A percentile compares a stretch with the other conserved stretches of the same genome.
Conservation (phyloP, 1,284 basidiomycete genomes). For the Pseudozyma hubeiensis region DNA sequence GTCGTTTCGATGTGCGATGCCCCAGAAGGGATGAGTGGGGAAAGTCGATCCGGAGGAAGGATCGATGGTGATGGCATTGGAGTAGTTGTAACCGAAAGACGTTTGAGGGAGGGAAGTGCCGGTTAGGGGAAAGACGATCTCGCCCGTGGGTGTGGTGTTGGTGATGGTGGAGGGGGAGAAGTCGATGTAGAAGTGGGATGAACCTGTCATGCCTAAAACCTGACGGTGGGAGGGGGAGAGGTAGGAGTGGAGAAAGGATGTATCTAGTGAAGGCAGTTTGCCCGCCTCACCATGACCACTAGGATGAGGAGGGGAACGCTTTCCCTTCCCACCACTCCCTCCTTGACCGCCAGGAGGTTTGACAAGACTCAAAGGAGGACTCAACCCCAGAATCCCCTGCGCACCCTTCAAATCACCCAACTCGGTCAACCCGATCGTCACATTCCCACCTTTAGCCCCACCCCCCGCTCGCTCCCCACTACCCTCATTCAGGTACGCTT, state of each 20-base stretch:
- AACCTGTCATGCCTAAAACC: conserved; percentile 14
- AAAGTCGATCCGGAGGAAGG: conserved; percentile 17
- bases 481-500: conserved; percentile 6
- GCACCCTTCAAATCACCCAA: conserved; percentile 20
- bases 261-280: conserved; percentile 8
- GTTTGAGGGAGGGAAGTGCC: conserved; percentile 8
- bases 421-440: conserved; percentile 11
- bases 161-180: not conserved
- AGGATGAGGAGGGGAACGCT: not conserved
- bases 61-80: conserved; percentile 6
- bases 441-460: conserved; percentile 5
- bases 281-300: not conserved
- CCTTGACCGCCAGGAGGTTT: not conserved
- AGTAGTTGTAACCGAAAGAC: conserved; percentile 2
- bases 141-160: conserved; percentile 1
- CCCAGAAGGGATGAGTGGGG: conserved; percentile 28
- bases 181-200: conserved; percentile 27
- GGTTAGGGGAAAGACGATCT: conserved; percentile 34
- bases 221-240: conserved; percentile 5
- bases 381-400: conserved; percentile 34
- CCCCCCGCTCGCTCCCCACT: conserved; percentile 11
- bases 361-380: conserved; percentile 22
- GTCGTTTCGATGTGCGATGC: conserved; percentile 31
- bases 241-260: conserved; percentile 25
- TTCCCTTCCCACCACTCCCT: not conserved